These are phyloP conservation scores for Buxus sempervirens DNA, from an alignment of 164 flowering plant species.

Conservation along the genomic window DNA sequence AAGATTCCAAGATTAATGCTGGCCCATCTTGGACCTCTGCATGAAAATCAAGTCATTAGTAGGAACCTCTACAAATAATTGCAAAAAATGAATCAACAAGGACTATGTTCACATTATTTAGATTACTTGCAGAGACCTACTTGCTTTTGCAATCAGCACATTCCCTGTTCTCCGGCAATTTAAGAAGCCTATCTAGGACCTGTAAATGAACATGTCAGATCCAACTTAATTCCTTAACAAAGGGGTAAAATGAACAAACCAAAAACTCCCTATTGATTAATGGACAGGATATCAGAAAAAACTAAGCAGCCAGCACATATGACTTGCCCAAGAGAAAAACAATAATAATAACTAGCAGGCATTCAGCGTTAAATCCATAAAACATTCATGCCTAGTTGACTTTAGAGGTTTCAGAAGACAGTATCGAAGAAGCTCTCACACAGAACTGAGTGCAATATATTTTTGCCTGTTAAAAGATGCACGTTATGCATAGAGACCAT, in stretches of 20 bases:
- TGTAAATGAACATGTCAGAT: constrained; percentile 19
- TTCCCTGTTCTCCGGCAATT: constrained; percentile 66
- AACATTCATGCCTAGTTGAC: too few relatives aligned
- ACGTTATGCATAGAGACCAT: too few relatives aligned
- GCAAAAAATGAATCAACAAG: neutral
- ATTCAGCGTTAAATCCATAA: neutral
- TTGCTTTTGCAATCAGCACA: constrained; percentile 71
- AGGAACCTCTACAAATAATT: constrained; percentile 8
- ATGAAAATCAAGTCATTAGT: constrained; percentile 12
- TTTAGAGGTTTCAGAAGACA: too few relatives aligned
- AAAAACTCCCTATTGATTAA: neutral
- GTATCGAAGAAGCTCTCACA: too few relatives aligned
- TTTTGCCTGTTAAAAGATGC: too few relatives aligned
- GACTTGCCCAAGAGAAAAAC: too few relatives aligned
- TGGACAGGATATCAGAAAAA: neutral
- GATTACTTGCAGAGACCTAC: constrained; percentile 26
- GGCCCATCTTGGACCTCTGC: constrained; percentile 78
- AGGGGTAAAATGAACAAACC: neutral
- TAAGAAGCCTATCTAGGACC: constrained; percentile 59
- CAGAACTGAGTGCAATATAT: too few relatives aligned
- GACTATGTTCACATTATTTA: neutral
- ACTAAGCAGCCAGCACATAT: too few relatives aligned
- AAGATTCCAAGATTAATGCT: constrained; percentile 73
- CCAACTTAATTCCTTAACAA: neutral
- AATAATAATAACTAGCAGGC: neutral